These are phyloP conservation scores for Cryptococcus sp. DNA, from an alignment of 1,284 basidiomycete species.

Conservation along the genomic window DNA sequence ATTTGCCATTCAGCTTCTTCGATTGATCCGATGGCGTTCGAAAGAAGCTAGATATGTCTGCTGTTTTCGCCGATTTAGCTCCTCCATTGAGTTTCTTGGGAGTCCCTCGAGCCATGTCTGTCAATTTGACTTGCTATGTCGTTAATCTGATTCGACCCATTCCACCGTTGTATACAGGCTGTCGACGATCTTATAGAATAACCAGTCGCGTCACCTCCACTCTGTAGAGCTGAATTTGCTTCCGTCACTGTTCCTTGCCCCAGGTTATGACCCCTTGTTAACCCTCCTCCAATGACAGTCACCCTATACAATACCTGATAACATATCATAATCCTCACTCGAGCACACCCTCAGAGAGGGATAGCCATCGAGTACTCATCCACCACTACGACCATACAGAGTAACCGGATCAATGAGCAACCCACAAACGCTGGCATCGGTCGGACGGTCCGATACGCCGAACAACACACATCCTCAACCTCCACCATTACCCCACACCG, in stretches of 20 bases:
- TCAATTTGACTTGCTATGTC: neutral
- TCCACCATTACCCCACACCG: constrained; percentile 17
- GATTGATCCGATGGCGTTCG: neutral
- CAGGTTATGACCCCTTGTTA: too few species aligned
- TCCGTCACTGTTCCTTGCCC: too few species aligned
- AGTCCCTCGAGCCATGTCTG: neutral
- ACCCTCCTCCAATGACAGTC: too few species aligned
- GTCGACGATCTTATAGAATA: too few species aligned
- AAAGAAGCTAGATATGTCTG: neutral
- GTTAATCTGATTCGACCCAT: too few species aligned
- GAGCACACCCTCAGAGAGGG: too few species aligned
- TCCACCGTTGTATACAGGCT: too few species aligned
- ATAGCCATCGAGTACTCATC: too few species aligned
- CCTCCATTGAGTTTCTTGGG: neutral
- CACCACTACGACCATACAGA: neutral
- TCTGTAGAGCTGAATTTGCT: too few species aligned
- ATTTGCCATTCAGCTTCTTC: constrained; percentile 1
- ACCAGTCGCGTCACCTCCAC: too few species aligned
- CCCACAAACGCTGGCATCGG: neutral
- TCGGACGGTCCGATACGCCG: neutral
- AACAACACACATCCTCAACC: neutral
- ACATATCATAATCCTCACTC: too few species aligned
- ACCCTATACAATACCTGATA: too few species aligned
- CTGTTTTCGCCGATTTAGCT: neutral
- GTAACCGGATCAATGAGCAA: neutral